phyloP scores from a whole-genome alignment of 2,329 filamentous ascomycete genomes.

The Paraphaeosphaeria minitans region DNA sequence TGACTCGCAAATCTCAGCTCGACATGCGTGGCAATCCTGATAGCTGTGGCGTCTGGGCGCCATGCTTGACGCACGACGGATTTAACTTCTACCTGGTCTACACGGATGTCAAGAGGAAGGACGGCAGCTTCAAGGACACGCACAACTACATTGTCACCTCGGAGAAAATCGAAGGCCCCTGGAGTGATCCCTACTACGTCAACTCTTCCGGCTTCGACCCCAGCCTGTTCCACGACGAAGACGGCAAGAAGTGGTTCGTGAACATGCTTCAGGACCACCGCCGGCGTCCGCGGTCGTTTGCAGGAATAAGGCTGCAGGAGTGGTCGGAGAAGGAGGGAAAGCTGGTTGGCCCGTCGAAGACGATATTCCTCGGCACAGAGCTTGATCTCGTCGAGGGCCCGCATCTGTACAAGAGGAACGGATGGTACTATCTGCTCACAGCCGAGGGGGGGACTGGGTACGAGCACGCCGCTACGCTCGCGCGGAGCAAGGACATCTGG shows the following conservation, averaged over 20 bases:
- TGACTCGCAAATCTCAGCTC: conserved; percentile 58
- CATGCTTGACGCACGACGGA: conserved; percentile 66
- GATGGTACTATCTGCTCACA: conserved; percentile 44
- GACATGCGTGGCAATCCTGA: conserved; percentile 59
- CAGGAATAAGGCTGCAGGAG: conserved; percentile 64
- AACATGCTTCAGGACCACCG: conserved; percentile 47
- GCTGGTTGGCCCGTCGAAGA: conserved; percentile 62
- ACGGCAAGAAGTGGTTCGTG: conserved; percentile 46
- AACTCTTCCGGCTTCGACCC: conserved; percentile 69
- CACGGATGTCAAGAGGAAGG: conserved; percentile 70
- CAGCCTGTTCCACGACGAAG: conserved; percentile 43
- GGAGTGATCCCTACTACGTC: conserved; percentile 65
- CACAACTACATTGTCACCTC: conserved; percentile 67
- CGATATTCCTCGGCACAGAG: conserved; percentile 59
- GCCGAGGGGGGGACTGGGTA: conserved; percentile 50
- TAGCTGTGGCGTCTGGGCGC: conserved; percentile 65
- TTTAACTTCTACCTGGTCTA: conserved; percentile 67
- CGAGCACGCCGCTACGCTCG: conserved; percentile 48
- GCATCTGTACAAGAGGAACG: conserved; percentile 44
- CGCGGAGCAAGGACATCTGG: conserved; percentile 45
- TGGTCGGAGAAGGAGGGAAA: conserved; percentile 57
- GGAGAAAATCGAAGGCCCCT: conserved; percentile 60
- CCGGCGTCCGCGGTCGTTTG: conserved; percentile 50
- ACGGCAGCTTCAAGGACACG: conserved; percentile 68
- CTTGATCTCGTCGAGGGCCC: conserved; percentile 50